These are phyloP conservation scores for Paramecium sexaurelia DNA, from an alignment of 73 alveolate genomes.

Conservation along the genomic window DNA sequence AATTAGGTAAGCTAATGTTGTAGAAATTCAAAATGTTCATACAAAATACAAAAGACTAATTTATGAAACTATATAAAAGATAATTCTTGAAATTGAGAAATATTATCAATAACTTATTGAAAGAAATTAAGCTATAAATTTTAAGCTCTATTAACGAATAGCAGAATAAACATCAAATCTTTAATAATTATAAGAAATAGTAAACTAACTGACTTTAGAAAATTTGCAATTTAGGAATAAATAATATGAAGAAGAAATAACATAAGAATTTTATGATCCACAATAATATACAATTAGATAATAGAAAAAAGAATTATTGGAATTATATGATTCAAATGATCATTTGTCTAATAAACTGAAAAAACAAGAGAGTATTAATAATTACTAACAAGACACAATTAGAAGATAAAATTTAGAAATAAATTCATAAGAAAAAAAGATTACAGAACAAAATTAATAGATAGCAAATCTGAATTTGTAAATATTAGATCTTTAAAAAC, in stretches of 20 bases:
- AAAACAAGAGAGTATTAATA: background rate
- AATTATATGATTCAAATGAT: background rate
- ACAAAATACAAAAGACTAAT: background rate
- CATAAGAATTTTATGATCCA: background rate
- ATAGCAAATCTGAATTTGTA: background rate
- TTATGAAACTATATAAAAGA: background rate
- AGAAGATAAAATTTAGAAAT: background rate
- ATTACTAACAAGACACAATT: background rate
- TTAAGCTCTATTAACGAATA: background rate
- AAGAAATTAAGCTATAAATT: background rate
- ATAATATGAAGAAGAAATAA: background rate
- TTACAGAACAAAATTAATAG: background rate
- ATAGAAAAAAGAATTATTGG: background rate
- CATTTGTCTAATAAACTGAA: background rate
- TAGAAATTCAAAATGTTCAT: background rate
- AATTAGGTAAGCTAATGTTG: background rate
- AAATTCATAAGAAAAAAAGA: background rate
- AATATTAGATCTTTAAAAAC: background rate
- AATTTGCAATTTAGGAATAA: background rate
- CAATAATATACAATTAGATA: background rate
- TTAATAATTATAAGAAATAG: background rate
- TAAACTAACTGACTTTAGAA: background rate
- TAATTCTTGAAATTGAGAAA: background rate
- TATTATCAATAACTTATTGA: background rate
- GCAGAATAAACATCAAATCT: background rate